phyloP scores from a whole-genome alignment of 257 asterid species.

The Lycium ferocissimum region DNA sequence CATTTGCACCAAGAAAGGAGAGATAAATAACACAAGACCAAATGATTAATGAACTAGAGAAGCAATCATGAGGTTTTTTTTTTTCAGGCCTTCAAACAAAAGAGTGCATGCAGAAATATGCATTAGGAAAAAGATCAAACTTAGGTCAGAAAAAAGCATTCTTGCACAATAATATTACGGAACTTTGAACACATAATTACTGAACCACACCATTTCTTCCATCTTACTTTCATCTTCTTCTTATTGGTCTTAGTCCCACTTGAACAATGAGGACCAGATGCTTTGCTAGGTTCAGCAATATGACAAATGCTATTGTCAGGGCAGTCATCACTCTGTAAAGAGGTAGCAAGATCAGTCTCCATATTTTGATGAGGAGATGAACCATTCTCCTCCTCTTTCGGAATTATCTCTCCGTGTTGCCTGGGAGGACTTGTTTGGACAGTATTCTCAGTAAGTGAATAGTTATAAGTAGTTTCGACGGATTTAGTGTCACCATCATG shows the following conservation, averaged over 20 bases:
- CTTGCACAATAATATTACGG: neutral
- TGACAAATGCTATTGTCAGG: conserved; percentile 14
- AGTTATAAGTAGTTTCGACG: conserved; percentile 51
- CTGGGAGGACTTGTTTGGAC: conserved; percentile 29
- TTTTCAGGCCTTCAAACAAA: neutral
- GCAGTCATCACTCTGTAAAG: conserved; percentile 32
- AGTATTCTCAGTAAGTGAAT: conserved; percentile 41
- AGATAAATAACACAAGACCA: neutral
- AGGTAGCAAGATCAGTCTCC: conserved; percentile 28
- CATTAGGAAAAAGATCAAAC: neutral
- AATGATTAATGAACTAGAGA: neutral
- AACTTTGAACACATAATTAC: neutral
- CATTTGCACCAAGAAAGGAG: neutral
- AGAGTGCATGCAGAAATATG: neutral
- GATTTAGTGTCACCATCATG: conserved; percentile 58
- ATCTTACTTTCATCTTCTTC: conserved; percentile 52
- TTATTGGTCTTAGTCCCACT: conserved; percentile 46
- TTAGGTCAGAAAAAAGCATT: neutral
- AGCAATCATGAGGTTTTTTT: neutral
- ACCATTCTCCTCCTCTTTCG: conserved; percentile 46
- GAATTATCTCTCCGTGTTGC: conserved; percentile 15
- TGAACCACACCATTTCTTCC: neutral
- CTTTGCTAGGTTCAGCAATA: conserved; percentile 38
- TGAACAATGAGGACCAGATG: conserved; percentile 35
- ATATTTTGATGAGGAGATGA: conserved; percentile 31